These are phyloP conservation scores for Huntiella abstrusa DNA, from an alignment of 2,329 filamentous ascomycete genomes.

Conservation along the genomic window DNA sequence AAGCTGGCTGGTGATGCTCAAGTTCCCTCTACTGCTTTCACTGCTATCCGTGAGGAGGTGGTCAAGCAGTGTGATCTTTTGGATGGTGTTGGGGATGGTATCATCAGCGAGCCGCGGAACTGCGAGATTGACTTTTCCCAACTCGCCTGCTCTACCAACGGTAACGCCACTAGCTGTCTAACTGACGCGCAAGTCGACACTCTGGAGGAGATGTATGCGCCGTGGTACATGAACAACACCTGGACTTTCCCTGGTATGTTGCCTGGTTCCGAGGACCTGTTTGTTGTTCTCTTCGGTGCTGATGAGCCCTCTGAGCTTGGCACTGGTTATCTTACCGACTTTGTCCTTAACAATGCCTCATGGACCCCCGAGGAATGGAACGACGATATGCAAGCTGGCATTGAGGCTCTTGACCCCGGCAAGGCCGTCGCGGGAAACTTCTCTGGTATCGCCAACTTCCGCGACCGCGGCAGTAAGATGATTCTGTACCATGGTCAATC, in stretches of 20 bases:
- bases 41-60: slow-evolving; percentile 24
- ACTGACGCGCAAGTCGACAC: slow-evolving; percentile 22
- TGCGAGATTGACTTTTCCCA: slow-evolving; percentile 26
- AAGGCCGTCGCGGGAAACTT: slow-evolving; percentile 21
- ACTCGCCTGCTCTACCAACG: slow-evolving; percentile 20
- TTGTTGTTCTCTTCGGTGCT: slow-evolving; percentile 16
- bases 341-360: slow-evolving; percentile 12
- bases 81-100: slow-evolving; percentile 30
- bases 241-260: slow-evolving; percentile 22
- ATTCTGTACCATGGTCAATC: slow-evolving; percentile 25
- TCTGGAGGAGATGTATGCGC: slow-evolving; percentile 16
- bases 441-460: slow-evolving; percentile 20
- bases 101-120: slow-evolving; percentile 26
- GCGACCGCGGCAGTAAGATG: slow-evolving; percentile 22
- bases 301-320: slow-evolving; percentile 18
- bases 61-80: slow-evolving; percentile 30
- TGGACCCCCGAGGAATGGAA: slow-evolving; percentile 15
- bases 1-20: slow-evolving; percentile 25
- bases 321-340: slow-evolving; percentile 19
- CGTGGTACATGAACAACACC: slow-evolving; percentile 16
- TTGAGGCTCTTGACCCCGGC: slow-evolving; percentile 20
- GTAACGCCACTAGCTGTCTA: slow-evolving; percentile 21
- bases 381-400: slow-evolving; percentile 18
- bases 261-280: slow-evolving; percentile 25
- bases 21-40: slow-evolving; percentile 24